Conservation (phyloP, 2,329 filamentous ascomycete genomes). For the Nemania sp. region DNA sequence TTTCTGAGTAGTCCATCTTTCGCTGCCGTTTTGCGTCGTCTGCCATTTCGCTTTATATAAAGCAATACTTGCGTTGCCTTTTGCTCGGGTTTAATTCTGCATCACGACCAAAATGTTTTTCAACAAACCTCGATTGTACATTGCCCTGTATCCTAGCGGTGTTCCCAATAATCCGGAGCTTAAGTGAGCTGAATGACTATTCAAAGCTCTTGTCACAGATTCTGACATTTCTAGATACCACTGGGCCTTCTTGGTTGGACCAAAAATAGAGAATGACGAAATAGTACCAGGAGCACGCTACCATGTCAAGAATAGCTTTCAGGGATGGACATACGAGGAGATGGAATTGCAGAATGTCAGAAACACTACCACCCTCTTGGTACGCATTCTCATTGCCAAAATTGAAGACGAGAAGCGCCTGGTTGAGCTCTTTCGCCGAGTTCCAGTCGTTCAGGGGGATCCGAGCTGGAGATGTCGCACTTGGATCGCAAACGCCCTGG, state of each 20-base stretch:
- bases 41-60: too few relatives aligned
- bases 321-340: background rate
- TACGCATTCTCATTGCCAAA: constrained; percentile 4
- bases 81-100: too few relatives aligned
- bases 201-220: background rate
- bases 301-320: background rate
- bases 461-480: constrained; percentile 1
- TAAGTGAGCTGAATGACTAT: background rate
- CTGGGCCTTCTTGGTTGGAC: constrained; percentile 5
- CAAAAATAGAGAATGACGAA: background rate
- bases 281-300: background rate
- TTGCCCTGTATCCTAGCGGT: background rate
- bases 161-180: background rate
- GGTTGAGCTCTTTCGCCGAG: background rate
- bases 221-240: background rate
- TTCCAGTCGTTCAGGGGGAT: background rate
- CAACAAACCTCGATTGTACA: background rate
- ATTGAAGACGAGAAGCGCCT: constrained; percentile 1
- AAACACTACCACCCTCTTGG: background rate
- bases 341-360: background rate
- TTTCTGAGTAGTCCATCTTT: too few relatives aligned
- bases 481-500: constrained; percentile 1
- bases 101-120: too few relatives aligned
- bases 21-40: too few relatives aligned
- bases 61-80: too few relatives aligned